These are phyloP conservation scores for Rubroboletus satanas DNA, from an alignment of 768 basidiomycete species.

Conservation along the genomic window DNA sequence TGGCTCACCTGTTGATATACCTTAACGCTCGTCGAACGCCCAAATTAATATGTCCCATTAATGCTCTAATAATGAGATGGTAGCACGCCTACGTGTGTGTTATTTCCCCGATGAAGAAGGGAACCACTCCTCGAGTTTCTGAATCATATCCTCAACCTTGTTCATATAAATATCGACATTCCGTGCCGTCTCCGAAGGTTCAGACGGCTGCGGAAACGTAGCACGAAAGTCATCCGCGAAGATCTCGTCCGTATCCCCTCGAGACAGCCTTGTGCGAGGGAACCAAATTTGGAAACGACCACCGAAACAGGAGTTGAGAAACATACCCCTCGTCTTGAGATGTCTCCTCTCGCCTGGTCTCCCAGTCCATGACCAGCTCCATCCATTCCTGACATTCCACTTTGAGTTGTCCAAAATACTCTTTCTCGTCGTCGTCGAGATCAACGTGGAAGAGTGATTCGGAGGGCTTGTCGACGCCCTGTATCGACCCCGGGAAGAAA, in stretches of 20 bases:
- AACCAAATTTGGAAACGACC: not conserved
- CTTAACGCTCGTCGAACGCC: not conserved
- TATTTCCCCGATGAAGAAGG: not conserved
- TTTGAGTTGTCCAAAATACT: conserved; percentile 14
- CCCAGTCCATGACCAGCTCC: conserved; percentile 18
- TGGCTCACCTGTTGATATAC: not conserved
- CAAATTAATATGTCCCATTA: not conserved
- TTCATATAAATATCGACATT: conserved; percentile 25
- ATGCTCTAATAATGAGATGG: not conserved
- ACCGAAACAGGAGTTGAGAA: not conserved
- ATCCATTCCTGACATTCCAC: conserved; percentile 21
- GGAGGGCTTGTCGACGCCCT: conserved; percentile 12
- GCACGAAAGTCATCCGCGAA: conserved; percentile 25
- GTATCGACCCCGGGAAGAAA: conserved; percentile 29
- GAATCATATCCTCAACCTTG: conserved; percentile 26
- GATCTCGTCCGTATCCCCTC: conserved; percentile 7
- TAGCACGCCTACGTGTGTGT: too few species aligned
- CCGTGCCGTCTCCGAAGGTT: conserved; percentile 6
- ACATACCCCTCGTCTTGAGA: conserved; percentile 9
- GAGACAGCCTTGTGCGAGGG: conserved; percentile 6
- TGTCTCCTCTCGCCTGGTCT: conserved; percentile 11
- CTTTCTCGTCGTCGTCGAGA: conserved; percentile 23
- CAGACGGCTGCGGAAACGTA: conserved; percentile 18
- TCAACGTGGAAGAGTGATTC: conserved; percentile 21
- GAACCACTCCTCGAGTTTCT: conserved; percentile 26